These are phyloP conservation scores for Xylariaceae sp. DNA, from an alignment of 2,329 filamentous ascomycete genomes.

Conservation along the genomic window DNA sequence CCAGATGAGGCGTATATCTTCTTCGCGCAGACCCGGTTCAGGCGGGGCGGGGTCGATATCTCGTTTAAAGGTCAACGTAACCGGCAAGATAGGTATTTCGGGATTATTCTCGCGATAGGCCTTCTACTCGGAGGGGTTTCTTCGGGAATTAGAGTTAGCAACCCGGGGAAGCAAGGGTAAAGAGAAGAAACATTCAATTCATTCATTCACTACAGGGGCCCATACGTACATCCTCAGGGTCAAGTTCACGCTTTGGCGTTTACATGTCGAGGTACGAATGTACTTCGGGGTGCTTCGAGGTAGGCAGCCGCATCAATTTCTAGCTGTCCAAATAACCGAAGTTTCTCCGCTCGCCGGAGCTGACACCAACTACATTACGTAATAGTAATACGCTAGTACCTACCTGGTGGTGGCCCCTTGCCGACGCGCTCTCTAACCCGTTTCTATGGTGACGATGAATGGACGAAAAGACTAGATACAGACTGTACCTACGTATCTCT, in stretches of 20 bases:
- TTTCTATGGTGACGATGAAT: too few species aligned
- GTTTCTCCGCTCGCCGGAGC: conserved; percentile 10
- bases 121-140: not conserved
- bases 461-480: too few species aligned
- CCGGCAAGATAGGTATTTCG: not conserved
- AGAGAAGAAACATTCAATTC: not conserved
- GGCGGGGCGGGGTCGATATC: too few species aligned
- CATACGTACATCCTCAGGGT: not conserved
- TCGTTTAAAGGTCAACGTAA: not conserved
- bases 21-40: not conserved
- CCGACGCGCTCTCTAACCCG: too few species aligned
- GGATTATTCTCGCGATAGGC: not conserved
- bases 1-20: not conserved
- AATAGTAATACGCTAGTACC: not conserved
- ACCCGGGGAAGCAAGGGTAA: not conserved
- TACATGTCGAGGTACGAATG: not conserved
- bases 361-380: not conserved
- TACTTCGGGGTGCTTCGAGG: not conserved
- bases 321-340: conserved; percentile 8
- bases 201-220: not conserved
- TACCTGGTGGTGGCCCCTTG: too few species aligned
- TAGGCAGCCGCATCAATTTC: conserved; percentile 2
- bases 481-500: too few species aligned
- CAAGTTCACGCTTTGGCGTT: not conserved
- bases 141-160: conserved; percentile 1